A percentile compares a stretch with the other conserved stretches of the same genome.
phyloP scores from a whole-genome alignment of 495 filamentous ascomycete species.

The Cercophora newfieldiana region DNA sequence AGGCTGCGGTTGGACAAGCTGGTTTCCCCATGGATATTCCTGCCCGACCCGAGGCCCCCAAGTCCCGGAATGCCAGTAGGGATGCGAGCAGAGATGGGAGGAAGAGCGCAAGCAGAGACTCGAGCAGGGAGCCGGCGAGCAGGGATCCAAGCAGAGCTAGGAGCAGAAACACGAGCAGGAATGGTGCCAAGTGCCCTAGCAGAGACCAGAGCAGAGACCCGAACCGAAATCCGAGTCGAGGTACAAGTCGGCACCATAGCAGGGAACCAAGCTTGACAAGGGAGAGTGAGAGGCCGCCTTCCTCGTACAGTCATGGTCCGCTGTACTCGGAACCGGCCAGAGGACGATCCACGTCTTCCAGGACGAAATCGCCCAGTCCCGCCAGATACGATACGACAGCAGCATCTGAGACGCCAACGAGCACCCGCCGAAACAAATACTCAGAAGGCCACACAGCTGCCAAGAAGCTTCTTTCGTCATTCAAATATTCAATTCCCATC shows the following conservation, averaged over 20 bases:
- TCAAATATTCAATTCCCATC: constrained; percentile 26
- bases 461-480: background rate
- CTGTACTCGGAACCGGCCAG: background rate
- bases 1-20: background rate
- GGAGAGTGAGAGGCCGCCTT: background rate
- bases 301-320: background rate
- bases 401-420: background rate
- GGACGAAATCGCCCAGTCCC: background rate
- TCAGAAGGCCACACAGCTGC: background rate
- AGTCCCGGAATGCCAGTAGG: constrained; percentile 20
- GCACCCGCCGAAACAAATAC: background rate
- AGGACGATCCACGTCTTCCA: background rate
- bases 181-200: background rate
- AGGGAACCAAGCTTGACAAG: background rate
- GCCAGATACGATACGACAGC: background rate
- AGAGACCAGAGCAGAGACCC: background rate
- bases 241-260: background rate
- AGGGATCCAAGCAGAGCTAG: background rate
- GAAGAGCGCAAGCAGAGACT: background rate
- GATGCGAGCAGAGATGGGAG: background rate
- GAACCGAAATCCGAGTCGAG: background rate
- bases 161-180: background rate
- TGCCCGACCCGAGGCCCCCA: constrained; percentile 10
- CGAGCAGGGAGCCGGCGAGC: background rate
- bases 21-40: background rate